Percentiles rank a stretch among this genome's conserved stretches.
phyloP scores from a whole-genome alignment of 202 grass and related monocot genomes.

The Cymbopogon flexuosus region DNA sequence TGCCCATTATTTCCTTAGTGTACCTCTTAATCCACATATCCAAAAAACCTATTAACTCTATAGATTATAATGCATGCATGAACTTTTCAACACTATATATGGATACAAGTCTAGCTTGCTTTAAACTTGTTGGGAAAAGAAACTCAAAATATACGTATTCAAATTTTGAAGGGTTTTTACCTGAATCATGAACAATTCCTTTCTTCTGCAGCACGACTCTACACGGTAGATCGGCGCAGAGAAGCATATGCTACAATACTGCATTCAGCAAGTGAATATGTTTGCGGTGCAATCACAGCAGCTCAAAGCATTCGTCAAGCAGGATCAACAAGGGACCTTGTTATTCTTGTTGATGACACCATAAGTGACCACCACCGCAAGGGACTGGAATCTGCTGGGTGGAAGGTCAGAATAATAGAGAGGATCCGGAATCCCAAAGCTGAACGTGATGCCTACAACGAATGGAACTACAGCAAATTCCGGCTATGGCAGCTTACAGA shows the following conservation, averaged over 20 bases:
- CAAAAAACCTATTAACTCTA: not conserved
- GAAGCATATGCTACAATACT: constrained; percentile 91
- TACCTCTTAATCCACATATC: not conserved
- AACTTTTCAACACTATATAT: no score
- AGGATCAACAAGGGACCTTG: constrained; percentile 77
- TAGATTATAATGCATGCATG: not conserved
- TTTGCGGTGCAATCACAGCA: constrained; percentile 78
- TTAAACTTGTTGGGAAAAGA: not conserved
- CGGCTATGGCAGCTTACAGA: constrained; percentile 94
- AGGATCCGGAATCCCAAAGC: constrained; percentile 91
- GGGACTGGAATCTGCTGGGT: constrained; percentile 76
- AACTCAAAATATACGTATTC: not conserved
- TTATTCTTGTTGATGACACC: constrained; percentile 74
- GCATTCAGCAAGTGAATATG: constrained; percentile 86
- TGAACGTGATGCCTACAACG: constrained; percentile 86
- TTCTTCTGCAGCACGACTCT: constrained; percentile 59
- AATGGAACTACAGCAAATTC: constrained; percentile 99
- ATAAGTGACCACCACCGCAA: constrained; percentile 65
- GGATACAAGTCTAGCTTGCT: not conserved
- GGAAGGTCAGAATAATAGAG: constrained; percentile 83
- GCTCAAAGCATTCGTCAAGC: constrained; percentile 87
- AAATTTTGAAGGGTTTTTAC: not conserved
- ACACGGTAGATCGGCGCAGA: constrained; percentile 53
- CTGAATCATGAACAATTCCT: not conserved
- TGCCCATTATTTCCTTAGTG: not conserved